phyloP scores from a whole-genome alignment of 1,139 yeast species.

The Geotrichum fermentans region DNA sequence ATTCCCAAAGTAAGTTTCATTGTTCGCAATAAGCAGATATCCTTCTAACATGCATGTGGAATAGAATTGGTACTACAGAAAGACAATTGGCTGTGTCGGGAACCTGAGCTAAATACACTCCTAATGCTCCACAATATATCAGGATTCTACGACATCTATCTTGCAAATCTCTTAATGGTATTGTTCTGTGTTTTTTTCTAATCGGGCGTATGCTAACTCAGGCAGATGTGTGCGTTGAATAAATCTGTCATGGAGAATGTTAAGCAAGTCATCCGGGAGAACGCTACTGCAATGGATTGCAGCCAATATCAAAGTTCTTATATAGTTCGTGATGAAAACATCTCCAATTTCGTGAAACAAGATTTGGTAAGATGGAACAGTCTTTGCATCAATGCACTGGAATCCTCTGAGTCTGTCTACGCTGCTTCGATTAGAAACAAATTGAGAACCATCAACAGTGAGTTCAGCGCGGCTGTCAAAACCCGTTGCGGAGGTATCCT shows the following conservation, averaged over 20 bases:
- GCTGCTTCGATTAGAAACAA: too few relatives aligned
- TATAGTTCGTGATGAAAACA: not conserved
- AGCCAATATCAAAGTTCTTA: not conserved
- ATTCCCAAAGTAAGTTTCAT: not conserved
- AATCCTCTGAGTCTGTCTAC: not conserved
- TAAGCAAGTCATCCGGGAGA: not conserved
- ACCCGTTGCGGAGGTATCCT: too few relatives aligned
- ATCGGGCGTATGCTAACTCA: too few relatives aligned
- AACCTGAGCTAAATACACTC: not conserved
- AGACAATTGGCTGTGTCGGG: constrained; percentile 7
- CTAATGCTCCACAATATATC: constrained; percentile 7
- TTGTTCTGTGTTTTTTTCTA: not conserved
- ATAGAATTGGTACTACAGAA: not conserved
- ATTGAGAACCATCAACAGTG: too few relatives aligned
- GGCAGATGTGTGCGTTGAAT: constrained; percentile 11
- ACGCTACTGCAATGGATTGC: not conserved
- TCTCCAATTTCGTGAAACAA: not conserved
- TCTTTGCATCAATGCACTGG: constrained; percentile 2
- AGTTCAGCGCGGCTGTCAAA: too few relatives aligned
- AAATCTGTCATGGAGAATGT: not conserved
- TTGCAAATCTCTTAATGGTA: constrained; percentile 13
- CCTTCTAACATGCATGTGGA: too few relatives aligned
- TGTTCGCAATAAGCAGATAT: not conserved
- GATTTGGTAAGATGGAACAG: constrained; percentile 7
- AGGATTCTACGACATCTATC: not conserved